Percentiles rank a stretch among this genome's conserved stretches.
These are phyloP conservation scores for Trichoderma reesei DNA, from an alignment of 495 filamentous ascomycete species.

Conservation along the genomic window DNA sequence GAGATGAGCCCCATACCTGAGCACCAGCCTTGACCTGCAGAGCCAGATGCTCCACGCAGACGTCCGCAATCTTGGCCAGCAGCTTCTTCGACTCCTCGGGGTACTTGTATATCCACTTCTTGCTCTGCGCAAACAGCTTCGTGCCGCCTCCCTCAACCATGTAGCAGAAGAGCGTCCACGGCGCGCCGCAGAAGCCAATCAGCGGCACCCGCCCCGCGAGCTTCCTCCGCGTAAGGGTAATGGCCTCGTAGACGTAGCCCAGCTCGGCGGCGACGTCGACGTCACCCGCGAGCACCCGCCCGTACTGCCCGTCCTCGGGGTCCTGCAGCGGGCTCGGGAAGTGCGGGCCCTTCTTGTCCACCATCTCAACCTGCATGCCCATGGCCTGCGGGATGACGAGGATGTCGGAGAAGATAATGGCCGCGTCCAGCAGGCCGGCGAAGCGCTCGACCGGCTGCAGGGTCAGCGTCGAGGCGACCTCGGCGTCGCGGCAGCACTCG, in stretches of 20 bases:
- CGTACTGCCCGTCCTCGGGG: constrained; percentile 72
- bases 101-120: constrained; percentile 94
- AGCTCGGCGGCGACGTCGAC: constrained; percentile 79
- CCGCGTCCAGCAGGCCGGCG: constrained; percentile 82
- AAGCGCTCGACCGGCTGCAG: constrained; percentile 91
- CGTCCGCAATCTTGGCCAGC: constrained; percentile 79
- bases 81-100: constrained; percentile 67
- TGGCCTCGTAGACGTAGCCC: constrained; percentile 90
- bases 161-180: constrained; percentile 94
- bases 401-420: constrained; percentile 98
- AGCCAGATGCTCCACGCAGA: constrained; percentile 90
- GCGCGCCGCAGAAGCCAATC: constrained; percentile 95
- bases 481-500: constrained; percentile 86
- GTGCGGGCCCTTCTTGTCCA: constrained; percentile 89
- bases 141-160: constrained; percentile 97
- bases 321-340: constrained; percentile 76
- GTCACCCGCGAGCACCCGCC: constrained; percentile 59
- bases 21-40: constrained; percentile 87
- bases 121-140: constrained; percentile 82
- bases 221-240: constrained; percentile 83
- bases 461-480: constrained; percentile 84
- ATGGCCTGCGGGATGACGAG: constrained; percentile 95
- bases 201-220: constrained; percentile 79
- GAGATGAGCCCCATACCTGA: constrained; percentile 53
- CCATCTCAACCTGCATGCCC: constrained; percentile 95